Percentiles rank a stretch among this genome's conserved stretches.
These are phyloP conservation scores for Prunus yedoensis DNA, from an alignment of 331 rosid species.

Conservation along the genomic window DNA sequence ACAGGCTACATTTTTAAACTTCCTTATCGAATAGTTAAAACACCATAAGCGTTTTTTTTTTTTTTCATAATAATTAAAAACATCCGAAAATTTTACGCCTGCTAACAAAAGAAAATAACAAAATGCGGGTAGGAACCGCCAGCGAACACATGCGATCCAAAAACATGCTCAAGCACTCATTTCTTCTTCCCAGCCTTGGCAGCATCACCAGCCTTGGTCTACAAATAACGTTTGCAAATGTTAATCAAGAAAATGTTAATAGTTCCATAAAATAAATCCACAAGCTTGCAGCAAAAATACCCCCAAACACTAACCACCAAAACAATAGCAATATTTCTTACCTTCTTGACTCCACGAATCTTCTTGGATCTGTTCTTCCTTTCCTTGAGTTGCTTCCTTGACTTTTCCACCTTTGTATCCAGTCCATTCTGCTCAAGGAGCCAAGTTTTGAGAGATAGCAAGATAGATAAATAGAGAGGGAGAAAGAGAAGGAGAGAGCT, in stretches of 20 bases:
- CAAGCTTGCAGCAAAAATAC: no score
- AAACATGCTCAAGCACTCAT: constrained; percentile 30
- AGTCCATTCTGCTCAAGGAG: constrained; percentile 68
- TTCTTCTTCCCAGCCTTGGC: constrained; percentile 85
- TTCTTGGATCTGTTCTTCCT: constrained; percentile 89
- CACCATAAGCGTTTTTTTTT: not conserved
- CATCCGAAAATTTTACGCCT: not conserved
- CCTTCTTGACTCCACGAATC: constrained; percentile 96
- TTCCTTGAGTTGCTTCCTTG: constrained; percentile 92
- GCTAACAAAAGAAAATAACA: not conserved
- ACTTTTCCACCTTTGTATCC: constrained; percentile 75
- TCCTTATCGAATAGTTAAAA: not conserved
- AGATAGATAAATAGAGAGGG: constrained; percentile 21
- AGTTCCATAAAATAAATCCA: not conserved
- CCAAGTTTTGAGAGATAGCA: not conserved
- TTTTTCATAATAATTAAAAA: not conserved
- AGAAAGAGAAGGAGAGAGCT: constrained; percentile 23
- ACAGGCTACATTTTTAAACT: not conserved
- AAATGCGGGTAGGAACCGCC: not conserved
- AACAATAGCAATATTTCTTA: constrained; percentile 16
- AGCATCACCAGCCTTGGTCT: constrained; percentile 91
- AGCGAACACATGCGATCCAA: constrained; percentile 10
- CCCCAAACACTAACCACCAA: not conserved
- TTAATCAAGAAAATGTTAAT: not conserved
- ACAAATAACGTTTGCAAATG: constrained; percentile 22